These are phyloP conservation scores for Aspergillus thermomutatus DNA, from an alignment of 2,329 filamentous ascomycete species.

Conservation along the genomic window DNA sequence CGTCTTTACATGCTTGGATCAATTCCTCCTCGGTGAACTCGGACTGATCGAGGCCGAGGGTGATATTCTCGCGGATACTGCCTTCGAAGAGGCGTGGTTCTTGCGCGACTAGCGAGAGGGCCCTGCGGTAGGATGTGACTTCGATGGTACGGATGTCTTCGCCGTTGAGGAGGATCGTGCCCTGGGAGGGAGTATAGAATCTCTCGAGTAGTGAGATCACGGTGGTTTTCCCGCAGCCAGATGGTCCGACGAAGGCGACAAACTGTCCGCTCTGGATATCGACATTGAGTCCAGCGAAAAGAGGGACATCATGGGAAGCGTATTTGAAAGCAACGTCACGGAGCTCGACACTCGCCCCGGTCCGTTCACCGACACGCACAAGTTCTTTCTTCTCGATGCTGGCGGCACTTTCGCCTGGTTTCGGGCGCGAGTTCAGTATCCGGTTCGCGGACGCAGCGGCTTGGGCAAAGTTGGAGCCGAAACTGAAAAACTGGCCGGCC, in stretches of 20 bases:
- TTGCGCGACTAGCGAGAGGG: conserved; percentile 38
- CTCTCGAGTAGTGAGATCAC: conserved; percentile 45
- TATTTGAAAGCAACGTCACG: conserved; percentile 27
- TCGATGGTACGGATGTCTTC: conserved; percentile 29
- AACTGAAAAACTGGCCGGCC: conserved; percentile 65
- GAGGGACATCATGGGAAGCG: conserved; percentile 25
- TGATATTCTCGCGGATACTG: conserved; percentile 47
- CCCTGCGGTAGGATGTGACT: conserved; percentile 26
- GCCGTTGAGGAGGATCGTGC: conserved; percentile 36
- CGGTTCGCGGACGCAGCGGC: conserved; percentile 37
- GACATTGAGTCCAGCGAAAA: conserved; percentile 32
- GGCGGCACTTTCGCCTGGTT: not conserved
- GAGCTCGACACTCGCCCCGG: not conserved
- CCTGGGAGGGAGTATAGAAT: conserved; percentile 44
- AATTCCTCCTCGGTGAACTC: conserved; percentile 37
- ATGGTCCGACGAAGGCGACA: conserved; percentile 47
- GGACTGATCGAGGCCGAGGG: conserved; percentile 41
- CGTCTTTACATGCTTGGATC: conserved; percentile 47
- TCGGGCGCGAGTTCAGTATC: conserved; percentile 27
- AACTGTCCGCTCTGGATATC: conserved; percentile 40
- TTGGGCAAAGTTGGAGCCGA: conserved; percentile 54
- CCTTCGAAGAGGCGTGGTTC: conserved; percentile 46
- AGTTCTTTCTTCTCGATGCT: not conserved
- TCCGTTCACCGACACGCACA: not conserved
- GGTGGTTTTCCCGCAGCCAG: conserved; percentile 48